Conservation (phyloP, 169 alveolate species). For the Theileria annulata region DNA sequence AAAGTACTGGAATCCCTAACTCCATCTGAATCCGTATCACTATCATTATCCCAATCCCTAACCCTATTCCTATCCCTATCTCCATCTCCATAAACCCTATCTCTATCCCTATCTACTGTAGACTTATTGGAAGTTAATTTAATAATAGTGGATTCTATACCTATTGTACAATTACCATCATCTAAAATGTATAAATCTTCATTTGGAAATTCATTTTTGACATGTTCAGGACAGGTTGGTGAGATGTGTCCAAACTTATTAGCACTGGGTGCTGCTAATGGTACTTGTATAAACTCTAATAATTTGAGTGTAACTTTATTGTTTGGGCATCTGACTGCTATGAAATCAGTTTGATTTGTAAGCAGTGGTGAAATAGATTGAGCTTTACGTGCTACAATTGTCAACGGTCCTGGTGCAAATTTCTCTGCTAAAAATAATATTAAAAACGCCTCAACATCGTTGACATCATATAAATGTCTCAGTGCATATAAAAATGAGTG, state of each 20-base stretch:
- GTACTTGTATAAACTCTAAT: slow-evolving; percentile 77
- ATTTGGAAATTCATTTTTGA: slow-evolving; percentile 85
- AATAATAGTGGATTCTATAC: slow-evolving; percentile 96
- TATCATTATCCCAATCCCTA: too few species aligned
- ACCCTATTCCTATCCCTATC: too few species aligned
- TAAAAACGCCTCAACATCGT: slow-evolving; percentile 65
- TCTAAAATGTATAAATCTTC: slow-evolving; percentile 88
- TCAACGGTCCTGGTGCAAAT: slow-evolving; percentile 96
- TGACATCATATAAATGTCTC: slow-evolving; percentile 75
- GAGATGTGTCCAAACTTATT: slow-evolving; percentile 95
- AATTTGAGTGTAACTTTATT: slow-evolving; percentile 83
- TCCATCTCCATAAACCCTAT: too few species aligned
- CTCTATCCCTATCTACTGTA: too few species aligned
- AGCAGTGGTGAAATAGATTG: slow-evolving; percentile 76
- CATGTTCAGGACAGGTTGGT: slow-evolving; percentile 93
- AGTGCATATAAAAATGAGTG: slow-evolving; percentile 79
- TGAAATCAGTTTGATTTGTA: slow-evolving; percentile 86
- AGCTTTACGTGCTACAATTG: slow-evolving; percentile 86
- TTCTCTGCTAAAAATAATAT: slow-evolving; percentile 72
- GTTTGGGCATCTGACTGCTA: slow-evolving; percentile 91
- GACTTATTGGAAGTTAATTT: slow-evolving; percentile 71
- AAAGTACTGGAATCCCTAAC: too few species aligned
- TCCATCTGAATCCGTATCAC: too few species aligned
- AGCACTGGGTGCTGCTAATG: slow-evolving; percentile 97
- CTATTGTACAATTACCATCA: slow-evolving; percentile 88